Conservation (phyloP, 2,329 filamentous ascomycete genomes). For the Lachnum nothofagi region DNA sequence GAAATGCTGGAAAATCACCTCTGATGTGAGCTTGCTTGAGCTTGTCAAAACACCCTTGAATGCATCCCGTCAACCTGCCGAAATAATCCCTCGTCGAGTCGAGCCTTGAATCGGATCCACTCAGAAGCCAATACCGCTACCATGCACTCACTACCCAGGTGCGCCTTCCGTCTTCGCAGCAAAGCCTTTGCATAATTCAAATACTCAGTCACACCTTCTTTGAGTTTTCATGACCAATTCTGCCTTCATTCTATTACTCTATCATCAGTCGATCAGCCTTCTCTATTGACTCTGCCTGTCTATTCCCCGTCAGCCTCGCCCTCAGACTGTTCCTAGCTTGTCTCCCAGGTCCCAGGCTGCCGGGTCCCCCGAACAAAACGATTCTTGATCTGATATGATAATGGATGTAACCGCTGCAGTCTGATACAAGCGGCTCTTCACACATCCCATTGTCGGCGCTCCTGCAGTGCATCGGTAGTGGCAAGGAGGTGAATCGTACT, state of each 20-base stretch:
- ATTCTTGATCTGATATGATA: slow-evolving; percentile 22
- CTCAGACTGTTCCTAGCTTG: slow-evolving; percentile 15
- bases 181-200: slow-evolving; percentile 25
- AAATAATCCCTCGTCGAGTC: background rate
- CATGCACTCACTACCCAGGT: slow-evolving; percentile 5
- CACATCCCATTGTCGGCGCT: slow-evolving; percentile 29
- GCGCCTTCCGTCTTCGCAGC: slow-evolving; percentile 13
- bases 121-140: background rate
- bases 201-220: slow-evolving; percentile 24
- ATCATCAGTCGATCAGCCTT: slow-evolving; percentile 13
- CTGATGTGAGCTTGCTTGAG: no score
- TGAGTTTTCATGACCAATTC: slow-evolving; percentile 20
- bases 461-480: slow-evolving; percentile 27
- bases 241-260: slow-evolving; percentile 24
- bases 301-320: slow-evolving; percentile 18
- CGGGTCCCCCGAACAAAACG: slow-evolving; percentile 12
- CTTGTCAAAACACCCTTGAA: no score
- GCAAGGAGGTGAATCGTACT: background rate
- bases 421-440: background rate
- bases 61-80: background rate
- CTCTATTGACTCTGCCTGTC: slow-evolving; percentile 13
- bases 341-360: slow-evolving; percentile 19
- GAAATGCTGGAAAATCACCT: no score
- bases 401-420: slow-evolving; percentile 23
- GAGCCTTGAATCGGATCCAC: background rate